Base-by-base conservation (phyloP, 768 basidiomycete genomes). In the Panellus pusillus region DNA sequence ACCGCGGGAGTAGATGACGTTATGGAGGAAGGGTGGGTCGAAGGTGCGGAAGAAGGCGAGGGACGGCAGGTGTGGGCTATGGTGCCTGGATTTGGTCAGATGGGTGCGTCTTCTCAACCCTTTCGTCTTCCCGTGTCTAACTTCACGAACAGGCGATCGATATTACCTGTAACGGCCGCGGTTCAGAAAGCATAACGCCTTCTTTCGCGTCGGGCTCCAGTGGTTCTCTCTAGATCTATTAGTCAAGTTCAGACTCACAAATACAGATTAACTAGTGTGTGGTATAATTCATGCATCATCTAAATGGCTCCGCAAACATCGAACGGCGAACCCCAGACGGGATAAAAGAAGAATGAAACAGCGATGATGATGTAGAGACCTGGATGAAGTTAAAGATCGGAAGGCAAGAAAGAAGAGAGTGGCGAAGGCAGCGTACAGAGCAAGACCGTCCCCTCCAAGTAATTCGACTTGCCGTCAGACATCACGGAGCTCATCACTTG, bases 31-130 rank as follows among this genome's bases (percentile, higher is more conserved):
- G 79, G 82, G 8, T 87, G 89, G 87, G 66, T 88, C 39, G 79
- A 83, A 56, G 76, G 78, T 29, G 78, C 78, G 42, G 71, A 76
- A 2, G 79, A 81, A 55, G 76, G 73, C 31, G 74, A 78, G 53
- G 79, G 77, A 11, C 74, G 79, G 42, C 86, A 87, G 66, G 82
- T 87, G 13, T 93, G 91, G 87, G 76, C 88, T 13, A 84, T 93
- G 74, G 82, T 90, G 58, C 92, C 92, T 28, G 92, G 92, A 12
- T 86, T 94, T 82, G 92, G 92, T 0, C 89, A 91, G 50, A 92
- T 93, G 47, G 91, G 91, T 88, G 55, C 40, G 79, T 61, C 28
- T 14, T 46, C n/a, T 6, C 44, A 7, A 40, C 5, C 37, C 31
- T 44, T 57, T 51, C 36, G 54, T 45, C 60, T 43, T 51, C 50